Evolutionary conservation across 78 protist genomes (phyloP).

Genomic region (Tieghemostelium lacteum): DNA sequence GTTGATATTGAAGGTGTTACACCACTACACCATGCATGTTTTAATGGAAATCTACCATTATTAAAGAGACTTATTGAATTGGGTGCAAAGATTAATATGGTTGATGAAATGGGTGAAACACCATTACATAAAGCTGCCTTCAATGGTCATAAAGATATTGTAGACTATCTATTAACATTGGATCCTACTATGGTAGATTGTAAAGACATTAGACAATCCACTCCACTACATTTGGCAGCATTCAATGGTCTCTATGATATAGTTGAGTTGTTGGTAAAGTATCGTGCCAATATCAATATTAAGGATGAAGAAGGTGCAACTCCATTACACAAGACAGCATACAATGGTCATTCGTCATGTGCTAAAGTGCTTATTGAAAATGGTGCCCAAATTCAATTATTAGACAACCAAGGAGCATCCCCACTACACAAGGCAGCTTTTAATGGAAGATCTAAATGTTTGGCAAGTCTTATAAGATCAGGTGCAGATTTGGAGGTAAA

Average conservation of each 20-base stretch:
- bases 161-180: slow-evolving; percentile 32
- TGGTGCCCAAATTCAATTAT: slow-evolving; percentile 49
- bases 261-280: slow-evolving; percentile 50
- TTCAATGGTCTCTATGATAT: slow-evolving; percentile 65
- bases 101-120: slow-evolving; percentile 79
- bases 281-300: slow-evolving; percentile 32
- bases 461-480: slow-evolving; percentile 49
- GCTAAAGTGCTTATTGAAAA: slow-evolving; percentile 58
- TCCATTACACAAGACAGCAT: slow-evolving; percentile 74
- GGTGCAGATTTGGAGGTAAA: slow-evolving; percentile 68
- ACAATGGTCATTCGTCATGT: slow-evolving; percentile 72
- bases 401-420: slow-evolving; percentile 80
- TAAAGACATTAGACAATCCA: slow-evolving; percentile 59
- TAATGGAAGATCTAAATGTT: slow-evolving; percentile 67
- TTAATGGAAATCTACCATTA: slow-evolving; percentile 49
- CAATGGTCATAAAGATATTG: slow-evolving; percentile 76
- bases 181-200: slow-evolving; percentile 36
- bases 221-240: slow-evolving; percentile 86
- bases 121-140: slow-evolving; percentile 84
- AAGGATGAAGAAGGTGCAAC: slow-evolving; percentile 83
- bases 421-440: slow-evolving; percentile 84
- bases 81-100: slow-evolving; percentile 75
- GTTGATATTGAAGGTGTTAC: slow-evolving; percentile 81
- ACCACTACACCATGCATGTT: slow-evolving; percentile 78
- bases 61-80: slow-evolving; percentile 46